These are phyloP conservation scores for Chlorella sp. DNA, from an alignment of 139 green algal species.

Conservation along the genomic window DNA sequence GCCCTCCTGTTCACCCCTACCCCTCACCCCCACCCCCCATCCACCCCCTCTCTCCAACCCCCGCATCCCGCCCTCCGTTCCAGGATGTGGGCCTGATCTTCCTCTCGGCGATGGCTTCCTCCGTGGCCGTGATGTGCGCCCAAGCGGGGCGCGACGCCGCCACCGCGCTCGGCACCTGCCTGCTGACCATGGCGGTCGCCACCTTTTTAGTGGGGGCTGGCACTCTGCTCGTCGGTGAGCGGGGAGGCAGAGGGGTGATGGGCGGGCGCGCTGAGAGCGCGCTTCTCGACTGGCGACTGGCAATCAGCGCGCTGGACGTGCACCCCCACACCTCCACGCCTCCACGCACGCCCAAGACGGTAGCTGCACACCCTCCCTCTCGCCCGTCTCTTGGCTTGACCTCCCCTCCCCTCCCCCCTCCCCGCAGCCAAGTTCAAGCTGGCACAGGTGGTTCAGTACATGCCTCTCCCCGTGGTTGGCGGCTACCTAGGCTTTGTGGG, in stretches of 20 bases:
- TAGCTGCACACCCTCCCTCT: not conserved
- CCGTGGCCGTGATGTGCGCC: slow-evolving; percentile 44
- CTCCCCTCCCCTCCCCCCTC: not conserved
- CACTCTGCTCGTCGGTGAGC: slow-evolving; percentile 21
- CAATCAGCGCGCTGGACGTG: too few species aligned
- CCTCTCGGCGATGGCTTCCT: slow-evolving; percentile 70
- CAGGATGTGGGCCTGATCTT: slow-evolving; percentile 76
- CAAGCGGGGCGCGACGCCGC: slow-evolving; percentile 18
- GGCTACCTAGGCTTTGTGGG: slow-evolving; percentile 70
- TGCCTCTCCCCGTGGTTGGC: slow-evolving; percentile 75
- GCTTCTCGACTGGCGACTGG: too few species aligned
- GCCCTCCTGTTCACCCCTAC: too few species aligned
- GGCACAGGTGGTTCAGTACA: slow-evolving; percentile 72
- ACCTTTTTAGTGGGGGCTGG: slow-evolving; percentile 60
- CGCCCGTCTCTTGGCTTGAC: too few species aligned
- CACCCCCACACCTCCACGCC: not conserved
- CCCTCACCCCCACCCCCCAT: not conserved
- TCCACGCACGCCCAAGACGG: not conserved
- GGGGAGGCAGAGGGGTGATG: too few species aligned
- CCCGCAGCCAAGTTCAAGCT: slow-evolving; percentile 54
- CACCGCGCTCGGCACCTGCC: slow-evolving; percentile 59
- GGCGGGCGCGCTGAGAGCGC: too few species aligned
- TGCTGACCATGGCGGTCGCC: slow-evolving; percentile 61
- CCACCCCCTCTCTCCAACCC: too few species aligned
- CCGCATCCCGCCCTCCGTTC: not conserved